These are phyloP conservation scores for Aspergillus latus DNA, from an alignment of 2,329 filamentous ascomycete genomes.

Conservation along the genomic window DNA sequence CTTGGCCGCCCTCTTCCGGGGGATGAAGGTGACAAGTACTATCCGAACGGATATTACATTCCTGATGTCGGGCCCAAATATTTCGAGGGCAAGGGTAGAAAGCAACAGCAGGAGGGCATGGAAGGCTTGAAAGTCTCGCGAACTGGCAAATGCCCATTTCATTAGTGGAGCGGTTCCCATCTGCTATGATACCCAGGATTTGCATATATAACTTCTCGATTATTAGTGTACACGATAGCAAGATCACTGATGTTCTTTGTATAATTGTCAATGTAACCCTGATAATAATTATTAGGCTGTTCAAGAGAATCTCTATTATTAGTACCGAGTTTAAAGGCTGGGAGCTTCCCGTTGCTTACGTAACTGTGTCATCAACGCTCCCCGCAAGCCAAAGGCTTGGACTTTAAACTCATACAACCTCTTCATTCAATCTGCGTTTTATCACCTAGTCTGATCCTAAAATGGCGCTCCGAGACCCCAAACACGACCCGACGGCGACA, in stretches of 20 bases:
- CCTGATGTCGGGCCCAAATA: constrained; percentile 63
- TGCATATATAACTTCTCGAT: too few relatives aligned
- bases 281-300: too few relatives aligned
- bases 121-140: constrained; percentile 49
- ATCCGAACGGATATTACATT: constrained; percentile 50
- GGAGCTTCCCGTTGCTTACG: constrained; percentile 9
- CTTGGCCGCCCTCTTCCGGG: constrained; percentile 51
- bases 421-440: neutral
- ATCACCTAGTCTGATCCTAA: neutral
- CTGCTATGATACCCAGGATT: neutral
- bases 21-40: constrained; percentile 48
- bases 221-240: too few relatives aligned
- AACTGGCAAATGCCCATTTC: constrained; percentile 52
- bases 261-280: too few relatives aligned
- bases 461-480: constrained; percentile 28
- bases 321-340: too few relatives aligned
- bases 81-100: constrained; percentile 52
- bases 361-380: constrained; percentile 13
- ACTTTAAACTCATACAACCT: neutral
- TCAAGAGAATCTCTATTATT: too few relatives aligned
- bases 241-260: too few relatives aligned
- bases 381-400: constrained; percentile 2
- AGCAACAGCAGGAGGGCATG: constrained; percentile 26
- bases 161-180: constrained; percentile 11
- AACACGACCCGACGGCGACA: constrained; percentile 19